Base-by-base conservation (phyloP, 345 rosid species). In the Lepidium didymum region DNA sequence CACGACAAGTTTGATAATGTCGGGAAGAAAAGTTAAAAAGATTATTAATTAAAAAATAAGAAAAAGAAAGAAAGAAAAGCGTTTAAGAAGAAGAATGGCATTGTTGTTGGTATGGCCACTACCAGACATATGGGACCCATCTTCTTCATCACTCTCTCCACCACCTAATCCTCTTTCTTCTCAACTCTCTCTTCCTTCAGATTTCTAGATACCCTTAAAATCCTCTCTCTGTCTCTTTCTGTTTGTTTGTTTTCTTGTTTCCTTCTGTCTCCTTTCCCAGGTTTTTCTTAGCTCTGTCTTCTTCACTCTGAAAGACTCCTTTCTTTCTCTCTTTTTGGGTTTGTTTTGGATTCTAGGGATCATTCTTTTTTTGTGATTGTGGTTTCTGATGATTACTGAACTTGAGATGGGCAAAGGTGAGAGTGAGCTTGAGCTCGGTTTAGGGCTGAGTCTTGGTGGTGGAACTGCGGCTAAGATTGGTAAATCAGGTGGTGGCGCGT, bases 81-180 rank as follows among this genome's bases (percentile, higher is more conserved):
- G 4, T n/a, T 70, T 21, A 52, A 54, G 37, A 54, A 63, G 47
- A 64, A 58, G 46, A 34, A 58, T 50, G 66, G 72, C 4, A 65
- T 38, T 73, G 71, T 65, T 73, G 77, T 73, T 89, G 92, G 85
- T 78, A 58, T 73, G 86, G 88, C 85, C 96, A 89, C 91, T 87
- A 81, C 73, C 75, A 81, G 88, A 90, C 96, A 86, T 42, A 62
- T 52, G 81, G 96, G 88, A 5, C 91, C 93, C 88, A 84, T 10
- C 1, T 57, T 62, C 13, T 45, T 84, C 86, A 86, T 86, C 90
- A 86, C 82, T 78, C 69, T 69, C 72, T 79, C 87, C 86, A 85
- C 86, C 89, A 81, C 78, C 81, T 63, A 62, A 75, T 64, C 42
- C 64, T 75, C 53, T 14, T 70, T 49, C 34, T 50, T 64, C 42